Evolutionary conservation across 2,329 filamentous ascomycete species (phyloP), one percentile per base, ranked within the genome.

Genomic region (Colletotrichum magnum): DNA sequence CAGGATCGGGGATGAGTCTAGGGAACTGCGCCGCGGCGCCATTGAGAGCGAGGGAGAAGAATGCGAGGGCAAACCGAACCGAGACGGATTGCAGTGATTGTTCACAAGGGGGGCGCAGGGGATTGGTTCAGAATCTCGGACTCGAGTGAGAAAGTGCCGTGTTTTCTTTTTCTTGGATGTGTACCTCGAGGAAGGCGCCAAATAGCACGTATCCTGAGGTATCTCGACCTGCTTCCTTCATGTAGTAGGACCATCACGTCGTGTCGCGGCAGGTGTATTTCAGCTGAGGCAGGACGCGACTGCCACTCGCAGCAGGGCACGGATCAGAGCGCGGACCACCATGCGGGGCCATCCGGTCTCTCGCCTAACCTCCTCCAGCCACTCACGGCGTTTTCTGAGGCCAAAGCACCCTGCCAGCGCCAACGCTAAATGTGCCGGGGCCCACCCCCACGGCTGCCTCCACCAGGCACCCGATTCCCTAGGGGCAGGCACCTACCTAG

Each of bases 281-380:
- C 21, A 53, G 13, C 51, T 7, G 7, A 53, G 16, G 32, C 32
- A 21, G 32, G 36, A 15, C 16, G 9, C 48, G 48, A 52, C 26
- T 52, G 61, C 48, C 16, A 24, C 53, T 64, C 21, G 43, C 51
- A 26, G 53, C 61, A 64, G 50, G n/a, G 53, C 56, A 61, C 56
- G 56, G 48, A 47, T 18, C 18, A 43, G 12, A 5, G 13, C 28
- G n/a, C 48, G 39, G 39, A 32, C 18, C 53, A 28, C 10, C 0
- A 4, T 1, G 18, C 7, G 28, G 48, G 48, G 2, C 36, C 18
- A 39, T 24, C 53, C 32, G 12, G 5, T 7, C 5, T 4, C 18
- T 54, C 63, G 63, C 39, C 15, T 60, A 48, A 48, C 10, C 15
- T 2, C 21, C 4, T 0, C 16, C 16, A 18, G 50, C 63, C 63